Conservation (phyloP, 352 stramenopile species). For the Phytophthora fragariae region DNA sequence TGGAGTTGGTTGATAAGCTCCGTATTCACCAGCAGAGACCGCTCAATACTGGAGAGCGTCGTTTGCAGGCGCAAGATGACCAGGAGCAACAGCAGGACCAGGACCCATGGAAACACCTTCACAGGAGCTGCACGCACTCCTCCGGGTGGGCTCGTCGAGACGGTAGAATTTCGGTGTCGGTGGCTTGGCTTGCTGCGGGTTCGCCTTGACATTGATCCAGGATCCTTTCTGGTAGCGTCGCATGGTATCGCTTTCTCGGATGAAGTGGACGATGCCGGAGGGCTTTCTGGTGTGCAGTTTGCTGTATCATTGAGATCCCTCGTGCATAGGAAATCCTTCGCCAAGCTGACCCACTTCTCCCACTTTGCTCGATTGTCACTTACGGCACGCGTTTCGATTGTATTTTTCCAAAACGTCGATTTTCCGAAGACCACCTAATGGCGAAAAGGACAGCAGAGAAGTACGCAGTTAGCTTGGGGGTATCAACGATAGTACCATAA, state of each 20-base stretch:
- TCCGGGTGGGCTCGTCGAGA: slow-evolving; percentile 14
- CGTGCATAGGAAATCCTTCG: slow-evolving; percentile 56
- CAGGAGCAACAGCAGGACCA: slow-evolving; percentile 68
- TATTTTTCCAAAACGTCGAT: slow-evolving; percentile 87
- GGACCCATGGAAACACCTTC: slow-evolving; percentile 74
- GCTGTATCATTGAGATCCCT: slow-evolving; percentile 15
- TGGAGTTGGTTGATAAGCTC: slow-evolving; percentile 49
- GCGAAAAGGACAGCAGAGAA: not conserved
- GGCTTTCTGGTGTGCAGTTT: slow-evolving; percentile 17
- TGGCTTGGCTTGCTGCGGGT: slow-evolving; percentile 32
- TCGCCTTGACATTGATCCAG: slow-evolving; percentile 14
- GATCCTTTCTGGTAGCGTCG: slow-evolving; percentile 24
- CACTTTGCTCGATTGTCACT: slow-evolving; percentile 82
- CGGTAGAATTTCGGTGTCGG: slow-evolving; percentile 26
- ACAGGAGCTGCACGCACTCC: slow-evolving; percentile 29
- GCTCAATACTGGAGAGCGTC: slow-evolving; percentile 70
- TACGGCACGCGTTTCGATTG: slow-evolving; percentile 78
- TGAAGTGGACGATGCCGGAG: slow-evolving; percentile 29
- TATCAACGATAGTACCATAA: not conserved
- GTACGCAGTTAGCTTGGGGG: not conserved
- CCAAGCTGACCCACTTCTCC: slow-evolving; percentile 71
- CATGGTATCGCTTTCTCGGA: slow-evolving; percentile 27
- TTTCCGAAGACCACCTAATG: slow-evolving; percentile 78
- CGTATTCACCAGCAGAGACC: slow-evolving; percentile 52
- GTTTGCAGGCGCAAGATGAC: slow-evolving; percentile 67